Percentiles rank a stretch among this genome's conserved stretches.
phyloP scores from a whole-genome alignment of 1,284 basidiomycete genomes.

The Pholiota adiposa region DNA sequence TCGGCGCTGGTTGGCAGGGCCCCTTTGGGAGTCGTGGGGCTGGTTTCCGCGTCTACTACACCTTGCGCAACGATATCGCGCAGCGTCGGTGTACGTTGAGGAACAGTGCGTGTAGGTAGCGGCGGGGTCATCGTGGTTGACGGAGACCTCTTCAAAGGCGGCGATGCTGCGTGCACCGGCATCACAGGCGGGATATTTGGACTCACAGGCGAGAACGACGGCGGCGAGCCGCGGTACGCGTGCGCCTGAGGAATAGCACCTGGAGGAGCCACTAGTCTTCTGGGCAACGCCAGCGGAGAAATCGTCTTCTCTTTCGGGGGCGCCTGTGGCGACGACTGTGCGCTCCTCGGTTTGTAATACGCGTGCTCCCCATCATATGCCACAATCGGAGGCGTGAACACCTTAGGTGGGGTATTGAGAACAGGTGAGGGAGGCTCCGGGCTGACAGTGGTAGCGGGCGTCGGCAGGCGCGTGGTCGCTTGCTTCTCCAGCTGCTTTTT shows the following conservation, averaged over 20 bases:
- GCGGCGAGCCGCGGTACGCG: background rate
- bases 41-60: conserved; percentile 17
- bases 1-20: conserved; percentile 19
- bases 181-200: background rate
- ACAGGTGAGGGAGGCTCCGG: conserved; percentile 27
- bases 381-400: background rate
- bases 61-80: conserved; percentile 10
- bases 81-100: background rate
- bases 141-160: background rate
- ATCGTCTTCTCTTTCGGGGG: background rate
- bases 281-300: background rate
- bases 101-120: background rate
- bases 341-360: background rate
- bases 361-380: background rate
- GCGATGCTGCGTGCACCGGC: background rate
- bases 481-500: background rate
- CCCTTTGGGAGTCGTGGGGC: background rate
- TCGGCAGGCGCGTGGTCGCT: conserved; percentile 29
- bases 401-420: background rate
- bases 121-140: background rate
- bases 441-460: conserved; percentile 30
- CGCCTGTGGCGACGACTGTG: background rate
- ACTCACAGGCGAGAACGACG: background rate
- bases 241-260: background rate
- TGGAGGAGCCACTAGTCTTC: background rate